phyloP scores from a whole-genome alignment of 768 basidiomycete species.

The Mycena sanguinolenta region DNA sequence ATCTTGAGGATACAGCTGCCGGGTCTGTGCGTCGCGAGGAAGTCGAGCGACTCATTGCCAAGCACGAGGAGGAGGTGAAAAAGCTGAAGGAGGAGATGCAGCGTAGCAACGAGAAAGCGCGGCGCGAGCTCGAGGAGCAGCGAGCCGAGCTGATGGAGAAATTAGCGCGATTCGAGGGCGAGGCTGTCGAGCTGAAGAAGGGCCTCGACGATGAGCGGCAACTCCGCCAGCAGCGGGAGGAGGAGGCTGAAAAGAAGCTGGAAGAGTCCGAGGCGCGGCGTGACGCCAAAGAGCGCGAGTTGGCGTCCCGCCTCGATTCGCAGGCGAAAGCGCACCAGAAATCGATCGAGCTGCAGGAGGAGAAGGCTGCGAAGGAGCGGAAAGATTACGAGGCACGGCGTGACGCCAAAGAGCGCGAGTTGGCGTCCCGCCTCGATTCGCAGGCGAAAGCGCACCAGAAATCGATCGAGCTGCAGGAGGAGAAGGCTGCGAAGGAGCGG shows the following conservation, averaged over 20 bases:
- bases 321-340: too few relatives aligned
- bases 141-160: not conserved
- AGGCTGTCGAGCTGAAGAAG: not conserved
- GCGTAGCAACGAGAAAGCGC: not conserved
- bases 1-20: not conserved
- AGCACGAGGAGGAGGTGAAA: not conserved
- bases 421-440: too few relatives aligned
- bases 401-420: too few relatives aligned
- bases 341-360: too few relatives aligned
- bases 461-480: too few relatives aligned
- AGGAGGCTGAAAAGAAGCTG: not conserved
- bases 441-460: too few relatives aligned
- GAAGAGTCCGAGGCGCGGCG: not conserved
- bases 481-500: too few relatives aligned
- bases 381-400: too few relatives aligned
- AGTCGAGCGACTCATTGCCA: not conserved
- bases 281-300: not conserved
- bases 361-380: too few relatives aligned
- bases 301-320: not conserved
- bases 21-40: conserved; percentile 3
- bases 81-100: not conserved
- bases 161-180: not conserved
- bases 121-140: not conserved
- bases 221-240: not conserved
- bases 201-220: conserved; percentile 2